Evolutionary conservation across 805 yeast genomes (phyloP).

Genomic region (Yamadazyma scolyti): DNA sequence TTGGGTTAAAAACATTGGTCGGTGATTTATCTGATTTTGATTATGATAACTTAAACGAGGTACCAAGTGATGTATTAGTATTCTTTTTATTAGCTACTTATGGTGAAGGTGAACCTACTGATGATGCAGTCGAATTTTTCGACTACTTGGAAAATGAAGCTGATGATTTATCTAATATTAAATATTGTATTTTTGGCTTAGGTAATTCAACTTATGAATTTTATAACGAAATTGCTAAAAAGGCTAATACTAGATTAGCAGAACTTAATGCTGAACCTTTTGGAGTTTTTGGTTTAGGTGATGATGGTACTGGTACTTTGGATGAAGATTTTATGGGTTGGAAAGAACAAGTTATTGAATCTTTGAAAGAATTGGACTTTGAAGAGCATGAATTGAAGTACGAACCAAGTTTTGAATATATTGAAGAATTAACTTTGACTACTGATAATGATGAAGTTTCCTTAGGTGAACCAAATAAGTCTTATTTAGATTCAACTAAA

Average conservation of each 20-base stretch:
- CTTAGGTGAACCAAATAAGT: constrained; percentile 78
- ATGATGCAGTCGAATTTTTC: constrained; percentile 80
- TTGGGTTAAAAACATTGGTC: constrained; percentile 76
- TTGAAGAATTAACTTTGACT: constrained; percentile 29
- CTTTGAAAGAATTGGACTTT: constrained; percentile 60
- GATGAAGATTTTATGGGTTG: constrained; percentile 93
- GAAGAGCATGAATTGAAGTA: constrained; percentile 79
- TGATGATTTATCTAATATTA: constrained; percentile 53
- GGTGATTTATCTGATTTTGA: constrained; percentile 90
- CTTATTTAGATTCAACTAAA: constrained; percentile 25
- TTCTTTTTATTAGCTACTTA: constrained; percentile 83
- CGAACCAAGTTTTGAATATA: constrained; percentile 59
- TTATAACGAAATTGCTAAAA: constrained; percentile 78
- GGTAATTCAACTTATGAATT: constrained; percentile 95
- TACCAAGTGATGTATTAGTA: constrained; percentile 57
- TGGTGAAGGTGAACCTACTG: constrained; percentile 99
- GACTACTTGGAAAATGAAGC: constrained; percentile 61
- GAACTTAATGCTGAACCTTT: constrained; percentile 70
- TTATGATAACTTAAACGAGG: constrained; percentile 65
- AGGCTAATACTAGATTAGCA: constrained; percentile 45
- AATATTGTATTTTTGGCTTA: constrained; percentile 79
- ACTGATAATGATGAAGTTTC: constrained; percentile 31
- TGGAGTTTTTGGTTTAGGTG: constrained; percentile 86
- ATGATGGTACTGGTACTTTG: constrained; percentile 90
- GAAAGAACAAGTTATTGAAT: constrained; percentile 76